Evolutionary conservation across 2,329 filamentous ascomycete genomes (phyloP).

Genomic region (Sphaerulina populicola): DNA sequence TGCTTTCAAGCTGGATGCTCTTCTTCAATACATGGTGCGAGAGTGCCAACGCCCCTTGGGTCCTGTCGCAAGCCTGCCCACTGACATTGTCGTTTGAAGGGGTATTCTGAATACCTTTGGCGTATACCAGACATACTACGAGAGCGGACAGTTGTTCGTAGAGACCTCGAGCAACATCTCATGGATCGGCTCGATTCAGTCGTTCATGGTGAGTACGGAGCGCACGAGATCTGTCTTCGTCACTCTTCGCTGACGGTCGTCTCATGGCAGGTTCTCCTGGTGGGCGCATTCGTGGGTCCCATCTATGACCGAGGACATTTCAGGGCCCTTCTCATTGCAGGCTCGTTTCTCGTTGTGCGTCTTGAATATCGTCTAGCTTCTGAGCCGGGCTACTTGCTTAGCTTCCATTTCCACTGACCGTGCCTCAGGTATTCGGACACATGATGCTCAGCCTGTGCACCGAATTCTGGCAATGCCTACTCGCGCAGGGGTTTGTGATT

Average conservation of each 20-base stretch:
- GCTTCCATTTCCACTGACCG: too few species aligned
- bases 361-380: too few species aligned
- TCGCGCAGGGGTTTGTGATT: conserved; percentile 44
- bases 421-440: conserved; percentile 33
- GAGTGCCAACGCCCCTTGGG: background rate
- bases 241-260: too few species aligned
- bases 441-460: conserved; percentile 46
- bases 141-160: conserved; percentile 34
- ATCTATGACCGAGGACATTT: conserved; percentile 46
- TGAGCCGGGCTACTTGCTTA: too few species aligned
- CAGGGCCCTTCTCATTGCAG: conserved; percentile 36
- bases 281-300: conserved; percentile 42
- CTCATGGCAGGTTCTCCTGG: conserved; percentile 32
- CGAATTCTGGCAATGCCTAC: conserved; percentile 44
- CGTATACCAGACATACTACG: conserved; percentile 44
- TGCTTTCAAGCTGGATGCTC: conserved; percentile 40
- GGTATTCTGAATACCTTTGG: conserved; percentile 42
- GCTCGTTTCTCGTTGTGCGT: conserved; percentile 38
- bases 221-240: too few species aligned
- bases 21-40: conserved; percentile 42
- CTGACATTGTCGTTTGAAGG: conserved; percentile 1
- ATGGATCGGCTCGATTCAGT: conserved; percentile 44
- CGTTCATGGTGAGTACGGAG: conserved; percentile 33
- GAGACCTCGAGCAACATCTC: conserved; percentile 28
- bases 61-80: background rate